Percentiles rank a stretch among this genome's conserved stretches.
phyloP scores from a whole-genome alignment of 164 flowering plant species.

The Sedum album region DNA sequence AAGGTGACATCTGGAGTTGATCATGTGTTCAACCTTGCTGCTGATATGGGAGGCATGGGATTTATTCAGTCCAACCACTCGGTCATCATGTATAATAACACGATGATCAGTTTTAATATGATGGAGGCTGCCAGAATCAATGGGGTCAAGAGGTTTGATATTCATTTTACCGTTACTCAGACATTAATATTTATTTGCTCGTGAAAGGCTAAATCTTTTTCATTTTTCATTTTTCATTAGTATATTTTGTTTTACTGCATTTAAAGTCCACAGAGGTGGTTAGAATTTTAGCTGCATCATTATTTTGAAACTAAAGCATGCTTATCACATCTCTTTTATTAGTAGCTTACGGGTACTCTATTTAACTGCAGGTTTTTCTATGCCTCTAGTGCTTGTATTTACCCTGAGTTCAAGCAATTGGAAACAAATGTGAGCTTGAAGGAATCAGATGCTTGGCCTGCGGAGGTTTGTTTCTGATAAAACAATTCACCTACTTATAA shows the following conservation, averaged over 20 bases:
- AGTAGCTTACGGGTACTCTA: not conserved
- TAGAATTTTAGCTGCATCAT: not conserved
- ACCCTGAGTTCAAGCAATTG: slow-evolving; percentile 97
- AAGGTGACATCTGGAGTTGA: slow-evolving; percentile 79
- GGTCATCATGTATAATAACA: slow-evolving; percentile 94
- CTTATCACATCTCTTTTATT: not conserved
- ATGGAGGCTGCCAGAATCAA: slow-evolving; percentile 86
- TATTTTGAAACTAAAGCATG: not conserved
- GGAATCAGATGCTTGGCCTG: slow-evolving; percentile 99
- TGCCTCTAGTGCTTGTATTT: slow-evolving; percentile 98
- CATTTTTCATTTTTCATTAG: no score
- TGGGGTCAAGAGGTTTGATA: slow-evolving; percentile 75
- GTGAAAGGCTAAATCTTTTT: not conserved
- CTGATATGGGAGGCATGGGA: slow-evolving; percentile 99
- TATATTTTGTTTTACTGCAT: not conserved
- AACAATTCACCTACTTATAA: not conserved
- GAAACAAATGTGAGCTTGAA: slow-evolving; percentile 98
- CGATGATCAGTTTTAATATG: slow-evolving; percentile 99
- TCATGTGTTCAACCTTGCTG: slow-evolving; percentile 98
- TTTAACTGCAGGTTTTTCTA: slow-evolving; percentile 63
- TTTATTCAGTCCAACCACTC: slow-evolving; percentile 99
- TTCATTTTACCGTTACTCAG: not conserved
- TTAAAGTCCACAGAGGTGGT: not conserved
- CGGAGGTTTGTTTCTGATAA: slow-evolving; percentile 53
- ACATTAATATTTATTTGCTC: not conserved